A percentile compares a stretch with the other conserved stretches of the same genome.
Conservation (phyloP, 2,329 filamentous ascomycete genomes). For the Zopfia rhizophila region DNA sequence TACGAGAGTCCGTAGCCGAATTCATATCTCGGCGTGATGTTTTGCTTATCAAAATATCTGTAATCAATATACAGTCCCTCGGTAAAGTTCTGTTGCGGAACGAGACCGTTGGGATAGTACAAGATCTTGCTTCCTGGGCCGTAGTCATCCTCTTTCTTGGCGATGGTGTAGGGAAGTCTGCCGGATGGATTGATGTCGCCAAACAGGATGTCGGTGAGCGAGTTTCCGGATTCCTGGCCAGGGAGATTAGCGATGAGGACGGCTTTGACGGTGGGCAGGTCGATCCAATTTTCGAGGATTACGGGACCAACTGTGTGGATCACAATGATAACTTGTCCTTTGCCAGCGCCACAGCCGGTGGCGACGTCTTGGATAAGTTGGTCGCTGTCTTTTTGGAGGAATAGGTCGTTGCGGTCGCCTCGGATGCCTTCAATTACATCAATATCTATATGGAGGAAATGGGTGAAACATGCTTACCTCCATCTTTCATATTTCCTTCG, state of each 20-base stretch:
- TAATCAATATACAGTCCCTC: constrained; percentile 92
- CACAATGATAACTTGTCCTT: constrained; percentile 80
- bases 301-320: constrained; percentile 88
- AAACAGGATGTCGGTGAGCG: constrained; percentile 81
- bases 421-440: constrained; percentile 63
- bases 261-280: constrained; percentile 79
- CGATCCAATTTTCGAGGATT: constrained; percentile 81
- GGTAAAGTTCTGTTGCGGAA: constrained; percentile 83
- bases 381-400: constrained; percentile 81
- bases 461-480: constrained; percentile 28
- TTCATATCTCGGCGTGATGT: constrained; percentile 79
- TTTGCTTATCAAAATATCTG: constrained; percentile 82
- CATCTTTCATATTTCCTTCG: constrained; percentile 72
- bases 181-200: constrained; percentile 82
- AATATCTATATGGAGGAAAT: no score
- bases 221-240: constrained; percentile 86
- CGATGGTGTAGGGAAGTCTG: constrained; percentile 89
- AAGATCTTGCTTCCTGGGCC: constrained; percentile 76
- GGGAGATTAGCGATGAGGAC: constrained; percentile 87
- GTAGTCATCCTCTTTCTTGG: constrained; percentile 77
- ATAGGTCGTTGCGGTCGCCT: constrained; percentile 82
- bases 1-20: constrained; percentile 91
- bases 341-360: constrained; percentile 69
- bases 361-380: constrained; percentile 78
- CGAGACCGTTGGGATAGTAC: constrained; percentile 73